Evolutionary conservation across 805 yeast genomes (phyloP), one percentile per base, ranked within the genome.

Genomic region (baker's yeast (Saccharomyces cerevisiae)): DNA sequence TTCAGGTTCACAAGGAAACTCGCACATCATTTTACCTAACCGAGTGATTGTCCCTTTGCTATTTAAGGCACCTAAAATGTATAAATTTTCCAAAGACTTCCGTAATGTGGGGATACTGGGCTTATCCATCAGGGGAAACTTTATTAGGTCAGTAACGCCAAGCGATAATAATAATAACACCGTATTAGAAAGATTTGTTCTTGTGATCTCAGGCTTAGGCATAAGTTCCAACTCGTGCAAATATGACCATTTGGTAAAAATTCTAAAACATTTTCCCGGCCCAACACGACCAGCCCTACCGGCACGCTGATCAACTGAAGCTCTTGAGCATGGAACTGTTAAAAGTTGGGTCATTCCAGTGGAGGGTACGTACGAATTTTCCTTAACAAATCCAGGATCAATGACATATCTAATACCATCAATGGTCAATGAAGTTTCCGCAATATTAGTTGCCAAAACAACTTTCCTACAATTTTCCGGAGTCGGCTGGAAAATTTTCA

Each of bases 201-300:
- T 73, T 53, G 90, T 73, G n/a, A 94, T 92, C 62, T 94, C 99
- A 0, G 99, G 98, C 0, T 87, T 83, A 1, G 97, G 89, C 64
- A 84, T 85, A 2, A 80, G 75, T 10, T 85, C 85, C 66, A 94
- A 73, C 61, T 92, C 98, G 60, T 85, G 78, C 57, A 80, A 76
- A 61, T 81, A 94, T 3, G 80, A 76, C 55, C 70, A 59, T 66
- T 89, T 88, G 0, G 99, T 92, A 66, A 83, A 94, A 24, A 94
- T 73, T 41, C 99, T 70, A 64, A 86, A 94, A 70, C 98, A 94
- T 66, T 89, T 88, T 17, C 99, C 99, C 0, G 98, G 97, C 0
- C 96, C 91, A 6, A 96, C 90, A 75, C 99, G 84, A 46, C 99
- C 99, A 5, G 98, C 99, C 75, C 99, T 82, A 67, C 99, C 99